A percentile compares a stretch with the other conserved stretches of the same genome.
These are phyloP conservation scores for Limonium bicolor DNA, from an alignment of 148 eudicot genomes.

Conservation along the genomic window DNA sequence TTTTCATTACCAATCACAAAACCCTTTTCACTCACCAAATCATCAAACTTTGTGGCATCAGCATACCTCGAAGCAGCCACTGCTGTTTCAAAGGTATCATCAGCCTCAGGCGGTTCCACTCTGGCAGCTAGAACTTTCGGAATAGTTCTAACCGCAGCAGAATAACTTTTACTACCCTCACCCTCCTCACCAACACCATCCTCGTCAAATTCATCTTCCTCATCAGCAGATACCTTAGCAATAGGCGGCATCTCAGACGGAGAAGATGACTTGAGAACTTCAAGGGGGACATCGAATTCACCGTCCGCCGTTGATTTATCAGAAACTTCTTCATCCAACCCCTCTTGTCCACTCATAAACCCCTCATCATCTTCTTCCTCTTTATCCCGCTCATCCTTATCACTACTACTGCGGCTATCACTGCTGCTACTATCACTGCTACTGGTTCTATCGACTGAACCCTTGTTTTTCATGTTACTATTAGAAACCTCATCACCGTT, in stretches of 20 bases:
- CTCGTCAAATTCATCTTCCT: conserved; percentile 22
- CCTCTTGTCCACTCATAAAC: conserved; percentile 39
- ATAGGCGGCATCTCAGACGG: conserved; percentile 14
- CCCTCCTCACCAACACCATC: conserved; percentile 9
- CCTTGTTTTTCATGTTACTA: conserved; percentile 5
- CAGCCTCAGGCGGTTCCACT: conserved; percentile 3
- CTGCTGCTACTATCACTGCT: conserved; percentile 4
- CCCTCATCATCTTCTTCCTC: conserved; percentile 18
- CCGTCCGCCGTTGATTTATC: conserved; percentile 5
- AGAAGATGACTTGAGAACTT: not conserved
- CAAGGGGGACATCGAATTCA: conserved; percentile 6
- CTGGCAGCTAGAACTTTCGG: conserved; percentile 14
- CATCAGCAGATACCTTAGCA: conserved; percentile 21
- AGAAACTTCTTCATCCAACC: conserved; percentile 13
- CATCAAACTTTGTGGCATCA: not conserved
- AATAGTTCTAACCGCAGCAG: conserved; percentile 10
- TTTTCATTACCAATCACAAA: conserved; percentile 9
- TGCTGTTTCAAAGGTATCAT: conserved; percentile 5
- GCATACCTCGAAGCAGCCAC: not conserved
- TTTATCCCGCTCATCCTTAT: not conserved
- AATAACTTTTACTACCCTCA: not conserved
- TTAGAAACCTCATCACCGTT: not conserved
- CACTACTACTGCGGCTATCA: conserved; percentile 11
- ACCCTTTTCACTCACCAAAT: conserved; percentile 4
- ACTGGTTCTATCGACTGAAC: too few species aligned